These are phyloP conservation scores for Ascochyta rabiei DNA, from an alignment of 2,329 filamentous ascomycete genomes.

Conservation along the genomic window DNA sequence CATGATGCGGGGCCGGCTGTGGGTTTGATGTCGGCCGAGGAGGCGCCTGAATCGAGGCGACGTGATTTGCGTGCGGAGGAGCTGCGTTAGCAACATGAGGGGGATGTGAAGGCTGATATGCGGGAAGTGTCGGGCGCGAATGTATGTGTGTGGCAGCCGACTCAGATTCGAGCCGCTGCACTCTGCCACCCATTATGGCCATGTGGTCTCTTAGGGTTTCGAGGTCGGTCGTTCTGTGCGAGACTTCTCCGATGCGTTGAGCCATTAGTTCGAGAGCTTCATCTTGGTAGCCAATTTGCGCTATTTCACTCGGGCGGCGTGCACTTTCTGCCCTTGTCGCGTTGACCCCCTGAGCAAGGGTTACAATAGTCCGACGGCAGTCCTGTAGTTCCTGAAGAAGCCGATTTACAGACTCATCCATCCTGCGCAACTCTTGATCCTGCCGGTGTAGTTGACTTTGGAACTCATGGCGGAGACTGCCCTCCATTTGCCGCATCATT, in stretches of 20 bases:
- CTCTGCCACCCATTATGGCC: conserved; percentile 56
- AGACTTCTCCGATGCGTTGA: conserved; percentile 48
- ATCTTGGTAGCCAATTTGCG: conserved; percentile 34
- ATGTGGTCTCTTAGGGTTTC: conserved; percentile 55
- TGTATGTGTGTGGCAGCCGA: background rate
- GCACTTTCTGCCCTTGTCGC: conserved; percentile 27
- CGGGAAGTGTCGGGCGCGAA: background rate
- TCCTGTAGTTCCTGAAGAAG: conserved; percentile 51
- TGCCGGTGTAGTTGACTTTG: conserved; percentile 38
- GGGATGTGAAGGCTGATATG: conserved; percentile 20
- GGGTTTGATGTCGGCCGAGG: conserved; percentile 23
- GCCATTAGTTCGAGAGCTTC: conserved; percentile 54
- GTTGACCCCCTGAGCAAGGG: conserved; percentile 44
- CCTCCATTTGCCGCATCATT: conserved; percentile 36
- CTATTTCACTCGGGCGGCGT: conserved; percentile 19
- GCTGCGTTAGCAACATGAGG: conserved; percentile 21
- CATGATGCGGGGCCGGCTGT: conserved; percentile 23
- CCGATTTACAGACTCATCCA: conserved; percentile 49
- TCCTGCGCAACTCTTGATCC: conserved; percentile 42
- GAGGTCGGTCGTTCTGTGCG: conserved; percentile 54
- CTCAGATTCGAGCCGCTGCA: conserved; percentile 40
- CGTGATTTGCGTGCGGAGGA: conserved; percentile 4
- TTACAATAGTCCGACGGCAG: conserved; percentile 46
- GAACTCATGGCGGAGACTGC: conserved; percentile 49
- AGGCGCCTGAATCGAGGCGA: conserved; percentile 15